Conservation (phyloP, 2,329 filamentous ascomycete genomes). For the Arthrobotrys iridis region DNA sequence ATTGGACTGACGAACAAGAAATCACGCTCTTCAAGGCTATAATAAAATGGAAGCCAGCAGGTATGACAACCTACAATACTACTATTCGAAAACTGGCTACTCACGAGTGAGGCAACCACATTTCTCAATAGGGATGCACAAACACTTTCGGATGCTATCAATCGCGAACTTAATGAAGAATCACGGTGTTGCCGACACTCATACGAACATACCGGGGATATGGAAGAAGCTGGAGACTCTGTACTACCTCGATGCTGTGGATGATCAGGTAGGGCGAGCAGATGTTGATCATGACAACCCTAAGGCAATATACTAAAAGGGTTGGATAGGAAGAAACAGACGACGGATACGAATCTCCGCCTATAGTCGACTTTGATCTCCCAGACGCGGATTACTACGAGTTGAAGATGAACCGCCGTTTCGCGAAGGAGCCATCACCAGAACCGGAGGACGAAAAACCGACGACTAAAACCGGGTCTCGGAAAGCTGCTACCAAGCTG, state of each 20-base stretch:
- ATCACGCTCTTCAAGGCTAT: slow-evolving; percentile 91
- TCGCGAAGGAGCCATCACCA: slow-evolving; percentile 58
- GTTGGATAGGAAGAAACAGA: slow-evolving; percentile 54
- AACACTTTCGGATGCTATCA: slow-evolving; percentile 90
- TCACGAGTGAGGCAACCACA: slow-evolving; percentile 36
- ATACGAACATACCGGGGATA: slow-evolving; percentile 89
- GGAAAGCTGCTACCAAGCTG: slow-evolving; percentile 65
- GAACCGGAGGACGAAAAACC: slow-evolving; percentile 58
- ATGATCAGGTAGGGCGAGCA: slow-evolving; percentile 77
- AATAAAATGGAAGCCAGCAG: slow-evolving; percentile 94
- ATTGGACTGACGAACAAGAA: slow-evolving; percentile 96
- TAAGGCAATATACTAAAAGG: not conserved
- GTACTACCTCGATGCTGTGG: slow-evolving; percentile 85
- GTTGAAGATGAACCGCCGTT: slow-evolving; percentile 51
- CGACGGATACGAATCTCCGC: slow-evolving; percentile 52
- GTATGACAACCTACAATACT: slow-evolving; percentile 63
- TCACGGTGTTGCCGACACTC: slow-evolving; percentile 80
- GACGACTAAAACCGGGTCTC: slow-evolving; percentile 58
- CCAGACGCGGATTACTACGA: slow-evolving; percentile 55
- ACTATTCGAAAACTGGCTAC: not conserved
- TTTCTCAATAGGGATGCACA: slow-evolving; percentile 80
- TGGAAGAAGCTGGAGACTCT: slow-evolving; percentile 86
- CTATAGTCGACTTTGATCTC: slow-evolving; percentile 48
- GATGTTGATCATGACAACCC: not conserved
- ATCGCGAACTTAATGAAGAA: slow-evolving; percentile 82